Base-by-base conservation (phyloP, 768 basidiomycete species). In the Phanerochaete sordida region DNA sequence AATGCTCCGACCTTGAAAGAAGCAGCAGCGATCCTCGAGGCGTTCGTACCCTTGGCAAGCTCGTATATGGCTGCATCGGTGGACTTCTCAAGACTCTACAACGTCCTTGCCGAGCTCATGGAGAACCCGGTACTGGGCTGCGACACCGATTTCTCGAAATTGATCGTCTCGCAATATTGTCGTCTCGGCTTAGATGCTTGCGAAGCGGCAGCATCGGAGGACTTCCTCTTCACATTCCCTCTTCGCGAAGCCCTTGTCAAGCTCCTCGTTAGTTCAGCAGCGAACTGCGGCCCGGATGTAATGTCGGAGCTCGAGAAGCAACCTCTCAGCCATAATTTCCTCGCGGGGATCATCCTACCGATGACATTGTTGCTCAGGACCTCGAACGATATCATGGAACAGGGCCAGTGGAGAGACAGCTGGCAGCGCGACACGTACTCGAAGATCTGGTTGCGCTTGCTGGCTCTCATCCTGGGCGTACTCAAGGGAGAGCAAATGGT, bases 301-400 rank as follows among this genome's bases (percentile, higher is more conserved):
- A 72, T 90, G 23, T 71, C 75, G 0, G 78, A 84, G 63, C 63
- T 93, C 23, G 85, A 85, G 66, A 81, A 79, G 61, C 80, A 78
- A 21, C 67, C 71, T 0, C 79, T 86, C 0, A 81, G 84, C 1
- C 79, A 85, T 62, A 79, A 81, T 44, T 87, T 86, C 67, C 76
- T 91, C n/a, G 76, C 82, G 4, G 82, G 82, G 0, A 70, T 93
- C 11, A 72, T 91, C 11, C 74, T 91, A 8, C 90, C 88, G 15
- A 74, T 92, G 8, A 75, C 78, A 9, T 65, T 88, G 50, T 69
- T 73, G 1, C 72, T 91, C 65, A 81, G 81, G 65, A 84, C 84
- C 0, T 73, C 79, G 12, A 66, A 75, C 1, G 77, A 83, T 28
- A 67, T 83, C 51, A 69, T 73, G 15, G 68, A 74, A 6, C 76